These are phyloP conservation scores for Xenoacremonium recifei DNA, from an alignment of 2,329 filamentous ascomycete species.

Conservation along the genomic window DNA sequence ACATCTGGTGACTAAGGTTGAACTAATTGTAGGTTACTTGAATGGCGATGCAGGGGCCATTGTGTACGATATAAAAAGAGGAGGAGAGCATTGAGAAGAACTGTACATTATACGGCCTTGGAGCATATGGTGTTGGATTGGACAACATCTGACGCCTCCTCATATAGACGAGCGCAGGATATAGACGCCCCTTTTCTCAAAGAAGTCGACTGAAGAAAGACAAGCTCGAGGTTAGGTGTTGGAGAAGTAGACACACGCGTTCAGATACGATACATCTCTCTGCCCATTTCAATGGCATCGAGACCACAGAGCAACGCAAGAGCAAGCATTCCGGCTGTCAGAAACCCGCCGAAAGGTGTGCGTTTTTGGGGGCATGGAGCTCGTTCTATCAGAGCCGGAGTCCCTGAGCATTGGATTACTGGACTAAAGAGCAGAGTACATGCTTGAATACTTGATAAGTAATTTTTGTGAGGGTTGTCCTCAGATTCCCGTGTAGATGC, in stretches of 20 bases:
- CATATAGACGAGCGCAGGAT: too few relatives aligned
- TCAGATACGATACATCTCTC: conserved; percentile 65
- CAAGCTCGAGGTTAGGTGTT: background rate
- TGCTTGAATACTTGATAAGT: too few relatives aligned
- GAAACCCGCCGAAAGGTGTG: conserved; percentile 7
- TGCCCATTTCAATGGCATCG: conserved; percentile 50
- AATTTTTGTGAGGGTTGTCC: too few relatives aligned
- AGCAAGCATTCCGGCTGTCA: too few relatives aligned
- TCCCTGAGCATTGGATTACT: conserved; percentile 56
- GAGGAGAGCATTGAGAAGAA: too few relatives aligned
- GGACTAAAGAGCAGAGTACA: conserved; percentile 67
- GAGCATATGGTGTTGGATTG: too few relatives aligned
- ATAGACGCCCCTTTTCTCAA: conserved; percentile 26
- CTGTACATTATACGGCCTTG: too few relatives aligned
- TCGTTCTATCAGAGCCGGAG: conserved; percentile 64
- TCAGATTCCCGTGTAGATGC: too few relatives aligned
- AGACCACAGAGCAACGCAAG: conserved; percentile 63
- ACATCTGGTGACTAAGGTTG: background rate
- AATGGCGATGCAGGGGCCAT: too few relatives aligned
- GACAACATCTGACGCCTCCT: too few relatives aligned
- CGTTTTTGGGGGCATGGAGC: conserved; percentile 25
- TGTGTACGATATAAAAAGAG: too few relatives aligned
- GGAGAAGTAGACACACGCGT: conserved; percentile 39
- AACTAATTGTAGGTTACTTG: background rate
- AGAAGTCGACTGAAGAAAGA: conserved; percentile 1